Evolutionary conservation across 306 rosid species (phyloP), one percentile per base, ranked within the genome.

Genomic region (Carpinus viminea): DNA sequence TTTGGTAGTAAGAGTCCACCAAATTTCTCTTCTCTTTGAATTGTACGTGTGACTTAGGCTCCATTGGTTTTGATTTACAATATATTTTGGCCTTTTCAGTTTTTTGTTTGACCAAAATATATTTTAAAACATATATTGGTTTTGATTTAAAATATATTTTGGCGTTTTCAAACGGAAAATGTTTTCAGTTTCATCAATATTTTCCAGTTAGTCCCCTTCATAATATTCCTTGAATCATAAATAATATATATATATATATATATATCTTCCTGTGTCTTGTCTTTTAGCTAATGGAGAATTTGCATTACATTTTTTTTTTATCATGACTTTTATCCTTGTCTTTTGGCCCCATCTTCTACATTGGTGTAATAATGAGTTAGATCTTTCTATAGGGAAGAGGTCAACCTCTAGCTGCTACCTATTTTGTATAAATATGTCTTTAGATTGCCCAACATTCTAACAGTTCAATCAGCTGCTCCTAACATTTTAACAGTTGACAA

Each of bases 401-500:
- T 64, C 47, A 34, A 64, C 10, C 46, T 34, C 45, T 15, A 34
- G 70, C 4, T 15, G 2, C 4, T 12, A 64, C 70, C 12, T 34
- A 21, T 64, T 34, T 10, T 10, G 70, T 64, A 64, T 64, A 64
- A 64, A 64, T 64, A 64, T 34, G 47, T 34, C 47, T 34, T 31
- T 62, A 45, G 34, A 69, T 64, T 46, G 13, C 66, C 59, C 59
- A 28, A 74, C 79, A 68, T 28, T 31, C 69, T 28, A 70, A 21
- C 26, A 15, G 7, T 31, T 62, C 12, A 7, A 76, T 21, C 60
- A 45, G n/a, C 45, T 48, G 10, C 13, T 72, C 26, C 54, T 52
- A 26, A 26, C 52, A 12, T 48, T 11, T 41, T 38, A 59, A 46
- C 34, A 13, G 7, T n/a, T n/a, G 12, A 6, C 13, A 48, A 6